These are phyloP conservation scores for Jaltomata sinuosa DNA, from an alignment of 257 asterid genomes.

Conservation along the genomic window DNA sequence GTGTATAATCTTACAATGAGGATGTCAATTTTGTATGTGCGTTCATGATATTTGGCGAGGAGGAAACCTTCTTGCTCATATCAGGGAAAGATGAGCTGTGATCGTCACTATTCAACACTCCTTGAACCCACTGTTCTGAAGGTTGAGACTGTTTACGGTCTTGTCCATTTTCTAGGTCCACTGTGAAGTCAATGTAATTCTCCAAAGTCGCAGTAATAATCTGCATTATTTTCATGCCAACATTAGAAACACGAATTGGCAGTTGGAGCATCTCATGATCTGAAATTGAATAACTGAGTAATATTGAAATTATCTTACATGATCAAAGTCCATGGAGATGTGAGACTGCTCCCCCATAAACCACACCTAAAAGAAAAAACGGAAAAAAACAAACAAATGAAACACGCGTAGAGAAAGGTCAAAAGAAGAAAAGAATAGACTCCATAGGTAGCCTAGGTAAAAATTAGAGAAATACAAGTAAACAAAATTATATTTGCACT, in stretches of 20 bases:
- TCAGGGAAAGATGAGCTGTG: conserved; percentile 25
- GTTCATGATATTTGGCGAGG: conserved; percentile 12
- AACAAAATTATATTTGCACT: not conserved
- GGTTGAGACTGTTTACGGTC: conserved; percentile 5
- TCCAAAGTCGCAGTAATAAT: conserved; percentile 41
- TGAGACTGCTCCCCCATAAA: conserved; percentile 47
- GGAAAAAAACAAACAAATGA: not conserved
- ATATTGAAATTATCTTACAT: conserved; percentile 18
- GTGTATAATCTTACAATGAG: conserved; percentile 17
- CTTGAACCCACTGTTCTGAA: conserved; percentile 18
- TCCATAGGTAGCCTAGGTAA: not conserved
- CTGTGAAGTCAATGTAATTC: conserved; percentile 25
- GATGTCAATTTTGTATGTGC: conserved; percentile 19
- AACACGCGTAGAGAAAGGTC: not conserved
- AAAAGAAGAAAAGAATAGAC: not conserved
- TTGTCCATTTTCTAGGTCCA: conserved; percentile 9
- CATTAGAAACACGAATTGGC: not conserved
- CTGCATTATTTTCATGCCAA: conserved; percentile 9
- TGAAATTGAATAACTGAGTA: not conserved
- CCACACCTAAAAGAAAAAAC: conserved; percentile 17
- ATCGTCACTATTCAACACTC: conserved; percentile 20
- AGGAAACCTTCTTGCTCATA: conserved; percentile 20
- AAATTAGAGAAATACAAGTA: not conserved
- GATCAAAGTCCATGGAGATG: conserved; percentile 43
- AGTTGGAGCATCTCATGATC: not conserved